Evolutionary conservation across 768 basidiomycete species (phyloP).

Genomic region (Paxillus involutus): DNA sequence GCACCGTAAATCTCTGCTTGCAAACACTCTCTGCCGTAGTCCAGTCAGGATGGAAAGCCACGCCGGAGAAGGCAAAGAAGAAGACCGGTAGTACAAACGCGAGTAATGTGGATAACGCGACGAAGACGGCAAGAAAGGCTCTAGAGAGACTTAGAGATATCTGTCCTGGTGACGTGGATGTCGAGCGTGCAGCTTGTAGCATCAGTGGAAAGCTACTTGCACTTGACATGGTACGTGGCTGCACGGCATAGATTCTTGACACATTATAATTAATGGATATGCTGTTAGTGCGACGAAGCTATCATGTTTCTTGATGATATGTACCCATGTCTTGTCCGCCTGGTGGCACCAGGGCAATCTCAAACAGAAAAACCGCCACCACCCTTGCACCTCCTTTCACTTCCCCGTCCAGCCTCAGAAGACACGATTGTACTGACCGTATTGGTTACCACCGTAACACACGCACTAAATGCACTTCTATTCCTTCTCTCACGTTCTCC

Average conservation of each 20-base stretch:
- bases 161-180: slow-evolving; percentile 51
- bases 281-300: slow-evolving; percentile 53
- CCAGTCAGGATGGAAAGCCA: slow-evolving; percentile 62
- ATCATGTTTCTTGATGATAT: slow-evolving; percentile 45
- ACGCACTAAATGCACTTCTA: slow-evolving; percentile 47
- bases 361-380: neutral
- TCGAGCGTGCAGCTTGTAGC: slow-evolving; percentile 73
- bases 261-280: neutral
- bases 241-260: neutral
- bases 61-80: slow-evolving; percentile 24
- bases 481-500: slow-evolving; percentile 24
- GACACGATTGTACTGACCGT: slow-evolving; percentile 45
- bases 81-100: slow-evolving; percentile 22
- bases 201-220: slow-evolving; percentile 65
- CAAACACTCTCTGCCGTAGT: slow-evolving; percentile 52
- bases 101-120: slow-evolving; percentile 36
- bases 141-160: slow-evolving; percentile 47
- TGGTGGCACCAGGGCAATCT: slow-evolving; percentile 1
- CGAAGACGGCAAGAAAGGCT: slow-evolving; percentile 39
- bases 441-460: slow-evolving; percentile 58
- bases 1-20: slow-evolving; percentile 58
- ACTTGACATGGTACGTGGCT: slow-evolving; percentile 65
- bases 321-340: slow-evolving; percentile 38
- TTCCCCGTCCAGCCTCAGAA: slow-evolving; percentile 40
- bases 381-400: slow-evolving; percentile 35